These are phyloP conservation scores for Daedaleopsis nitida DNA, from an alignment of 768 basidiomycete species.

Conservation along the genomic window DNA sequence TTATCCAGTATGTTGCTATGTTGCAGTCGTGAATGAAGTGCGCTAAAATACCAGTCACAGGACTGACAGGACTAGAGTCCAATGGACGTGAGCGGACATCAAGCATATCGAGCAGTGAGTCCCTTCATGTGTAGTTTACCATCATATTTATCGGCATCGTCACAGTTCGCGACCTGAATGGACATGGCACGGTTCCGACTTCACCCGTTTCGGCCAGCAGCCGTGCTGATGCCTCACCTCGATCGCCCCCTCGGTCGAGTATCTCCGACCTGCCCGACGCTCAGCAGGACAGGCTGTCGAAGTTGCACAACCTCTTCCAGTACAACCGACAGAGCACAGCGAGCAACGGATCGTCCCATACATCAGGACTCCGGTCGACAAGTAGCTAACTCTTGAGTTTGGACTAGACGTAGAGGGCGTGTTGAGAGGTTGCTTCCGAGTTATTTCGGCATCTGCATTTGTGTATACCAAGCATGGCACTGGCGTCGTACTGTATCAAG, in stretches of 20 bases:
- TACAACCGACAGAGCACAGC: constrained; percentile 67
- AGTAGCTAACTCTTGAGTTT: constrained; percentile 1
- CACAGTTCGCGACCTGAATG: constrained; percentile 6
- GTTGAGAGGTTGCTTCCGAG: constrained; percentile 5
- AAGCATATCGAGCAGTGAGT: constrained; percentile 23
- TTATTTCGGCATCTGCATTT: constrained; percentile 17
- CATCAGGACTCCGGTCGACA: constrained; percentile 17
- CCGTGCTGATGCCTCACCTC: constrained; percentile 28
- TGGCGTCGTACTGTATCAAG: constrained; percentile 12
- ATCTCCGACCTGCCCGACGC: constrained; percentile 31
- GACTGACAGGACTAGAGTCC: constrained; percentile 67
- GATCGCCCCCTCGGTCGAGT: constrained; percentile 34
- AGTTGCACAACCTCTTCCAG: constrained; percentile 81
- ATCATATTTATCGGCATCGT: too few relatives aligned
- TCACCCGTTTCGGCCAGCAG: constrained; percentile 21
- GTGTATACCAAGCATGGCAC: constrained; percentile 23
- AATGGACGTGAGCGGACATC: constrained; percentile 44
- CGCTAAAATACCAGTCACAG: constrained; percentile 35
- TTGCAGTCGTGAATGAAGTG: not conserved
- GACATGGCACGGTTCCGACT: constrained; percentile 20
- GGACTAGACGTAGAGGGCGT: not conserved
- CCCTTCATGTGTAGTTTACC: not conserved
- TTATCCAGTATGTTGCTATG: constrained; percentile 62
- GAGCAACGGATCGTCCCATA: constrained; percentile 45
- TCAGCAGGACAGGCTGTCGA: constrained; percentile 66